A percentile compares a stretch with the other conserved stretches of the same genome.
Evolutionary conservation across 2,329 filamentous ascomycete species (phyloP).

Genomic region (Hawksworthiomyces lignivorus): DNA sequence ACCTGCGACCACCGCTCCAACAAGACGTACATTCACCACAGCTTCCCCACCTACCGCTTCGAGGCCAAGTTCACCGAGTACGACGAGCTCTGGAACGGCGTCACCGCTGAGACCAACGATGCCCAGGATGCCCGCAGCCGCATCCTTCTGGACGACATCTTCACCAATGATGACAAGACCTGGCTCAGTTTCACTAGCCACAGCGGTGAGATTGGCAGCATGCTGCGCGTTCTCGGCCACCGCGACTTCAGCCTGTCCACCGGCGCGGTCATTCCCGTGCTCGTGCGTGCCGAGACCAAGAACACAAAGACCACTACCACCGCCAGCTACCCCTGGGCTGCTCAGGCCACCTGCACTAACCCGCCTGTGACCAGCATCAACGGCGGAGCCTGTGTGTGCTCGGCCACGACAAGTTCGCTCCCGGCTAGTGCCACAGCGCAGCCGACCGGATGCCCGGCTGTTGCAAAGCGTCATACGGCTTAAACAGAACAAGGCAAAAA

Average conservation of each 20-base stretch:
- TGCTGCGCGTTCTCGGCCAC: slow-evolving; percentile 38
- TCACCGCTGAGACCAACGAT: slow-evolving; percentile 32
- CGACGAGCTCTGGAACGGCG: slow-evolving; percentile 37
- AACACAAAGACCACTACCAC: slow-evolving; percentile 21
- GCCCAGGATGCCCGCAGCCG: slow-evolving; percentile 45
- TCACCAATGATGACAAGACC: slow-evolving; percentile 41
- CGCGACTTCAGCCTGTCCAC: slow-evolving; percentile 55
- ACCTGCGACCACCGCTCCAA: slow-evolving; percentile 58
- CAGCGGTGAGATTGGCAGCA: slow-evolving; percentile 45
- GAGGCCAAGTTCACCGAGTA: slow-evolving; percentile 55
- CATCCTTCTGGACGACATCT: slow-evolving; percentile 48
- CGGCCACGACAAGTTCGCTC: slow-evolving; percentile 13
- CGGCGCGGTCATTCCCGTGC: slow-evolving; percentile 59
- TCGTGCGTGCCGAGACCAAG: slow-evolving; percentile 51
- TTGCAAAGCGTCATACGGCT: too few relatives aligned
- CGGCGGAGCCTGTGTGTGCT: slow-evolving; percentile 32
- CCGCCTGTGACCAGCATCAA: slow-evolving; percentile 37
- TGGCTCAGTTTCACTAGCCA: slow-evolving; percentile 56
- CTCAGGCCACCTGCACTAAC: slow-evolving; percentile 34
- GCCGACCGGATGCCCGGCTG: too few relatives aligned
- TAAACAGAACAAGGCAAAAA: too few relatives aligned
- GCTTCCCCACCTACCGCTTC: slow-evolving; percentile 47
- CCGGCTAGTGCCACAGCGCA: too few relatives aligned
- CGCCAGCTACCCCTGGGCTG: slow-evolving; percentile 27
- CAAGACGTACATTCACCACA: slow-evolving; percentile 42